Evolutionary conservation across 306 rosid species (phyloP).

Genomic region (Vachellia pachyceras): DNA sequence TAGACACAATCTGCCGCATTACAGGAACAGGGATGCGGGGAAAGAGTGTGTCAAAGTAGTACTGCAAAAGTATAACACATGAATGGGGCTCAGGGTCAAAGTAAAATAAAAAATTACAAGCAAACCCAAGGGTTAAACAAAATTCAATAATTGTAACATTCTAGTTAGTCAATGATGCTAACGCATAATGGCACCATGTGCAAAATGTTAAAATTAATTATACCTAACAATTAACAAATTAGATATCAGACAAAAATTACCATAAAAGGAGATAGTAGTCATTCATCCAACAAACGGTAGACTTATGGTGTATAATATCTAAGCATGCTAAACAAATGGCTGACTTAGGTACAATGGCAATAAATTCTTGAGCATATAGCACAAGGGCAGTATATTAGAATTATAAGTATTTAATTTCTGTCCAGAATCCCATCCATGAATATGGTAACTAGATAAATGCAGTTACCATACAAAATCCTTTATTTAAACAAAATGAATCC

Average conservation of each 20-base stretch:
- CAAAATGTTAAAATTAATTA: background rate
- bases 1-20: constrained; percentile 76
- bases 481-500: background rate
- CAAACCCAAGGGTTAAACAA: constrained; percentile 19
- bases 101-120: background rate
- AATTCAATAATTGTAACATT: constrained; percentile 8
- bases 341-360: background rate
- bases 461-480: constrained; percentile 1
- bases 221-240: constrained; percentile 13
- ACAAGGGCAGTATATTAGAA: background rate
- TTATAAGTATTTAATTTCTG: background rate
- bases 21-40: constrained; percentile 99
- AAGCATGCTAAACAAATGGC: background rate
- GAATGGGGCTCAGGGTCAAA: too few relatives aligned
- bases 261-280: constrained; percentile 11
- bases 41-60: constrained; percentile 96
- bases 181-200: constrained; percentile 1
- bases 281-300: constrained; percentile 23
- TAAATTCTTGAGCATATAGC: background rate
- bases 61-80: constrained; percentile 69
- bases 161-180: constrained; percentile 10
- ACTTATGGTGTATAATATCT: background rate
- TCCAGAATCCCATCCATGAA: constrained; percentile 24
- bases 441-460: background rate
- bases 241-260: constrained; percentile 15